Evolutionary conservation across 139 green algal genomes (phyloP), one percentile per base, ranked within the genome.

Genomic region (Ettlia oleoabundans): DNA sequence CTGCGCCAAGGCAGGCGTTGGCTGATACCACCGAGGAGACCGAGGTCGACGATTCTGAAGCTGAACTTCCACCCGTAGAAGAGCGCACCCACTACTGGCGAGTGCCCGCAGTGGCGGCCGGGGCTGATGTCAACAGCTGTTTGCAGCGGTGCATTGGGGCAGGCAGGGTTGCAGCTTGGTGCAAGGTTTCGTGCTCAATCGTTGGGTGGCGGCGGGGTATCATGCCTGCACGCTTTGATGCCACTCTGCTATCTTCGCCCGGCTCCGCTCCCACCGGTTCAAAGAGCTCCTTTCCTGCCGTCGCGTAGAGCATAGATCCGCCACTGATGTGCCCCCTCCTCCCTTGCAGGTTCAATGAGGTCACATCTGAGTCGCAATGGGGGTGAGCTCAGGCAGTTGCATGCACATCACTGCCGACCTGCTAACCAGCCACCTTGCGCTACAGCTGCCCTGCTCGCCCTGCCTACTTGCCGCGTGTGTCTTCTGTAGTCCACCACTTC

Each of bases 71-170:
- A 6, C 38, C 41, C 2, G 28, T 61, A 1, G 69, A 22, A 9
- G 7, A 43, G 28, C 70, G 30, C 42, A 77, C 26, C 9, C 70
- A 77, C 70, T 77, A 64, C 70, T 77, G 70, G 68, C 38, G 40
- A 55, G n/a, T n/a, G 28, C 26, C 47, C 47, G 13, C 47, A 58
- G 15, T 15, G 47, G 15, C 47, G 10, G 10, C 47, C 13, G 13
- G 47, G 47, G 47, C 15, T 58, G 47, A 10, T n/a, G n/a, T n/a
- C n/a, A n/a, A n/a, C n/a, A n/a, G n/a, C n/a, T n/a, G n/a, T n/a
- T n/a, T n/a, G n/a, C n/a, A n/a, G n/a, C n/a, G n/a, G n/a, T n/a
- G n/a, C n/a, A n/a, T n/a, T n/a, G n/a, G n/a, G n/a, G n/a, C n/a
- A n/a, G n/a, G n/a, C n/a, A 58, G 47, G 13, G 47, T 58, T 58